phyloP scores from a whole-genome alignment of 2,329 filamentous ascomycete species.

The Purpureocillium lavendulum region DNA sequence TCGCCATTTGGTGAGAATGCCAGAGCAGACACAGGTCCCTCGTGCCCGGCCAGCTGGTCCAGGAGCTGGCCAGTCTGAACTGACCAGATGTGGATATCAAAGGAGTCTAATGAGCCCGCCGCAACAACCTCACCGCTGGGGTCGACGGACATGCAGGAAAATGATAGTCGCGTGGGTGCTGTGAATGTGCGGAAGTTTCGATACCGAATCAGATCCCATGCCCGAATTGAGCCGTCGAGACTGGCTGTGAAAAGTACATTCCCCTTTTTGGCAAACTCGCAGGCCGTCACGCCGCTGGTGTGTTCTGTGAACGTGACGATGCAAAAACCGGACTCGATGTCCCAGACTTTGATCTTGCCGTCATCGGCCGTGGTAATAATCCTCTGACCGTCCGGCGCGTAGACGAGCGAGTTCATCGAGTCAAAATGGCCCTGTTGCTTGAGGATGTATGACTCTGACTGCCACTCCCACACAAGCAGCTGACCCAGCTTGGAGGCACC shows the following conservation, averaged over 20 bases:
- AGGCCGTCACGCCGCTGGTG: conserved; percentile 85
- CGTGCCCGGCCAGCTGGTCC: conserved; percentile 83
- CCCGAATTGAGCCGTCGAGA: conserved; percentile 85
- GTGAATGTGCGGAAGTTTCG: conserved; percentile 97
- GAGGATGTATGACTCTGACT: conserved; percentile 96
- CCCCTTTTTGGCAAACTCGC: conserved; percentile 89
- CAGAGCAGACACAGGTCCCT: conserved; percentile 83
- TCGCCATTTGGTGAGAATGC: conserved; percentile 83
- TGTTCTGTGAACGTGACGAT: conserved; percentile 98
- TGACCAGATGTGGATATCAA: conserved; percentile 97
- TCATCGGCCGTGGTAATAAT: conserved; percentile 94
- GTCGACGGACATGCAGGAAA: conserved; percentile 92
- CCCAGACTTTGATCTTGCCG: conserved; percentile 98
- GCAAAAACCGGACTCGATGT: conserved; percentile 92
- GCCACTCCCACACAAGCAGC: conserved; percentile 98
- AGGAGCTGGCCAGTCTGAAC: conserved; percentile 95
- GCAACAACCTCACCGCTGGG: conserved; percentile 94
- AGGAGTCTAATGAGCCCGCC: conserved; percentile 89
- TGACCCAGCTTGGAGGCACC: conserved; percentile 93
- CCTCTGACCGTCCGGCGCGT: conserved; percentile 86
- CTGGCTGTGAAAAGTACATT: conserved; percentile 95
- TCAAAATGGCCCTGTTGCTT: conserved; percentile 98
- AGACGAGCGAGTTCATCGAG: conserved; percentile 85
- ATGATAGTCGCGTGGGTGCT: conserved; percentile 81
- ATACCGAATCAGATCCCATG: conserved; percentile 94